Conservation (phyloP, 305 asterid species). For the Plantago rigida region DNA sequence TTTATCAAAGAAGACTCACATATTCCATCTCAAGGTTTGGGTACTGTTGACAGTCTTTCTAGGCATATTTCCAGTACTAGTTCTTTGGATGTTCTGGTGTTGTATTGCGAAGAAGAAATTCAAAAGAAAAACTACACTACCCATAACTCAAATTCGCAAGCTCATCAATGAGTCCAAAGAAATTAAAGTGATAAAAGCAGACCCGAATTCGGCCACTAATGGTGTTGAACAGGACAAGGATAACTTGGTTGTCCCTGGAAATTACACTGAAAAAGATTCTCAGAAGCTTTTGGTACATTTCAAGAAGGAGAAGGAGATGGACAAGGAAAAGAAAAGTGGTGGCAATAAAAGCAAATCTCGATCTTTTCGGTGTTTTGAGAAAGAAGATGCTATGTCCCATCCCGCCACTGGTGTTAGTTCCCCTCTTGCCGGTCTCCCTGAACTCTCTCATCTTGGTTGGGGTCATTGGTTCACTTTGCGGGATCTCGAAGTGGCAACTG, state of each 20-base stretch:
- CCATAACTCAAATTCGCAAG: slow-evolving; percentile 33
- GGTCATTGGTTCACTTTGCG: slow-evolving; percentile 76
- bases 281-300: slow-evolving; percentile 38
- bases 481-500: slow-evolving; percentile 56
- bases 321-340: slow-evolving; percentile 28
- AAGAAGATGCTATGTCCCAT: slow-evolving; percentile 29
- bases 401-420: slow-evolving; percentile 28
- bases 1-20: slow-evolving; percentile 52
- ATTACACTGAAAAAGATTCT: slow-evolving; percentile 40
- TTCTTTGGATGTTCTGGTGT: slow-evolving; percentile 45
- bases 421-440: slow-evolving; percentile 54
- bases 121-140: slow-evolving; percentile 28
- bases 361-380: slow-evolving; percentile 31
- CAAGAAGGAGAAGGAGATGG: slow-evolving; percentile 27
- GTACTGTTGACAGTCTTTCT: slow-evolving; percentile 45
- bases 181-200: slow-evolving; percentile 54
- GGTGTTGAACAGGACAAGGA: slow-evolving; percentile 14
- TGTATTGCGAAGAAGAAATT: slow-evolving; percentile 40
- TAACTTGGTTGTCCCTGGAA: slow-evolving; percentile 27
- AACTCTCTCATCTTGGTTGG: slow-evolving; percentile 75
- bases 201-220: slow-evolving; percentile 40
- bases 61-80: slow-evolving; percentile 39
- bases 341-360: slow-evolving; percentile 30
- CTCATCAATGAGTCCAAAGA: slow-evolving; percentile 33
- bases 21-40: slow-evolving; percentile 70